Percentiles rank a stretch among this genome's conserved stretches.
Conservation (phyloP, 2,329 filamentous ascomycete genomes). For the Capronia coronata region DNA sequence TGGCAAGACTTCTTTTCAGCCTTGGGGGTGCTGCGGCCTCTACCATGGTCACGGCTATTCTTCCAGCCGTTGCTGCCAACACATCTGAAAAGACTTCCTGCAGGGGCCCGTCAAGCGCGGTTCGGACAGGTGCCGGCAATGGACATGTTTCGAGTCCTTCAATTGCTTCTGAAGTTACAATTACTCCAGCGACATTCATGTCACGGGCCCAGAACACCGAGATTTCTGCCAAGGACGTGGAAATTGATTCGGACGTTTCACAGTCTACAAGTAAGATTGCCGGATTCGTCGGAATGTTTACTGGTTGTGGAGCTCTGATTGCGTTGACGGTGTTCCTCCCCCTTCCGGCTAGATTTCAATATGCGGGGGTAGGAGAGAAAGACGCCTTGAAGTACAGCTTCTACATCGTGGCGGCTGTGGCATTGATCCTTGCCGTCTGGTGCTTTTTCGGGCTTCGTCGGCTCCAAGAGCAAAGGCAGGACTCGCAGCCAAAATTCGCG, state of each 20-base stretch:
- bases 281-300: slow-evolving; percentile 85
- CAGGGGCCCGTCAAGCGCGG: slow-evolving; percentile 12
- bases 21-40: slow-evolving; percentile 87
- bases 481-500: slow-evolving; percentile 49
- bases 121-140: slow-evolving; percentile 5
- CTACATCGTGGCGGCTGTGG: slow-evolving; percentile 71
- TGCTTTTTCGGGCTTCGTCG: slow-evolving; percentile 71
- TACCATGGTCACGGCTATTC: slow-evolving; percentile 94
- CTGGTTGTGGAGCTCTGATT: slow-evolving; percentile 82
- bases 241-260: slow-evolving; percentile 9
- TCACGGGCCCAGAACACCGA: slow-evolving; percentile 16
- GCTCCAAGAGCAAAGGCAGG: slow-evolving; percentile 66
- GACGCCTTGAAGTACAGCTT: slow-evolving; percentile 76
- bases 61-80: slow-evolving; percentile 57
- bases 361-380: slow-evolving; percentile 63
- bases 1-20: slow-evolving; percentile 82
- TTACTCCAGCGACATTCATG: slow-evolving; percentile 48
- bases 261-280: slow-evolving; percentile 60
- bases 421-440: slow-evolving; percentile 64
- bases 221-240: slow-evolving; percentile 16
- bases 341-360: slow-evolving; percentile 71
- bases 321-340: slow-evolving; percentile 78
- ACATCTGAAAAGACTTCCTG: slow-evolving; percentile 22
- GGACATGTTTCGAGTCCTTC: slow-evolving; percentile 45
- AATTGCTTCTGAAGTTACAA: slow-evolving; percentile 54